Conservation (phyloP, 2,329 filamentous ascomycete species). For the Pseudogymnoascus sp. region DNA sequence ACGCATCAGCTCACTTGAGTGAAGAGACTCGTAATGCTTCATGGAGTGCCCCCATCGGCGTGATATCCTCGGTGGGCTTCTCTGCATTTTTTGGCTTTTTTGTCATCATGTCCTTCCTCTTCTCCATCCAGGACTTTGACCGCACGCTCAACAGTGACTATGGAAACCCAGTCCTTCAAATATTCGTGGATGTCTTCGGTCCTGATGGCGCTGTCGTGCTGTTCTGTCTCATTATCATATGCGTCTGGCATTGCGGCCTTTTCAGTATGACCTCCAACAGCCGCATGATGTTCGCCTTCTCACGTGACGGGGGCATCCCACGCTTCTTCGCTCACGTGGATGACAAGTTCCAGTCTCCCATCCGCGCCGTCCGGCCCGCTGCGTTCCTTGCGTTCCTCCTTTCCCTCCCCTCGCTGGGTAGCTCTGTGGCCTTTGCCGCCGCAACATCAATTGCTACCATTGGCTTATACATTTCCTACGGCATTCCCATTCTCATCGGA, state of each 20-base stretch:
- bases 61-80: slow-evolving; percentile 50
- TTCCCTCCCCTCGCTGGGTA: slow-evolving; percentile 49
- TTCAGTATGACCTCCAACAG: slow-evolving; percentile 52
- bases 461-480: slow-evolving; percentile 53
- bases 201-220: slow-evolving; percentile 48
- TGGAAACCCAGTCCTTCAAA: slow-evolving; percentile 51
- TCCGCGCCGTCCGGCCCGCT: slow-evolving; percentile 50
- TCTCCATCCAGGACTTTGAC: slow-evolving; percentile 52
- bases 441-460: slow-evolving; percentile 52
- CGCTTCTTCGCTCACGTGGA: slow-evolving; percentile 50
- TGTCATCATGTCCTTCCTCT: slow-evolving; percentile 50
- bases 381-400: slow-evolving; percentile 48
- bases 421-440: slow-evolving; percentile 48
- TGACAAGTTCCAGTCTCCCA: slow-evolving; percentile 41
- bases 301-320: slow-evolving; percentile 48
- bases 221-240: slow-evolving; percentile 50
- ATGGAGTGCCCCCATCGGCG: slow-evolving; percentile 52
- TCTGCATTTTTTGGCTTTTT: slow-evolving; percentile 53
- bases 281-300: slow-evolving; percentile 55
- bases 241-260: slow-evolving; percentile 55
- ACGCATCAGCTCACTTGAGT: slow-evolving; percentile 49
- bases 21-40: slow-evolving; percentile 52
- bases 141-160: slow-evolving; percentile 39
- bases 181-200: slow-evolving; percentile 51
- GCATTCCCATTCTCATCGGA: slow-evolving; percentile 49